Conservation (phyloP, 1,139 yeast genomes). For the Hyphopichia fennica region DNA sequence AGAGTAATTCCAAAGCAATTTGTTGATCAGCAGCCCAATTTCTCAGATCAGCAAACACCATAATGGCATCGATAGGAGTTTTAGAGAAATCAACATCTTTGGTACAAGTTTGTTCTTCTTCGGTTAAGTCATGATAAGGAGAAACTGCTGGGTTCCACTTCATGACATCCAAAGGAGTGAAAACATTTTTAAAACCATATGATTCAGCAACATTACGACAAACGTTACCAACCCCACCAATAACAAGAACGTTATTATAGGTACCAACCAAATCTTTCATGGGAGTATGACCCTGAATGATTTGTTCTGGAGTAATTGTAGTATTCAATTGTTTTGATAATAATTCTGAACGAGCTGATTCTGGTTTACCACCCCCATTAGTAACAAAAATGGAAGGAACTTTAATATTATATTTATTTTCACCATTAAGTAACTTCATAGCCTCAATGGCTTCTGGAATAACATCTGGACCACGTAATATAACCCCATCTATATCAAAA, state of each 20-base stretch:
- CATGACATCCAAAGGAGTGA: conserved; percentile 75
- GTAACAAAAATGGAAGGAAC: conserved; percentile 88
- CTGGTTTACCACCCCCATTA: conserved; percentile 87
- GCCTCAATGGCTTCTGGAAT: conserved; percentile 78
- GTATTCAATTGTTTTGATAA: conserved; percentile 59
- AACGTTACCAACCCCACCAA: conserved; percentile 84
- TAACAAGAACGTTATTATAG: conserved; percentile 72
- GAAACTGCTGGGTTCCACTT: conserved; percentile 85
- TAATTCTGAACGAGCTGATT: conserved; percentile 67
- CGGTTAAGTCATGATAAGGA: conserved; percentile 74
- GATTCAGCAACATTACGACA: conserved; percentile 76
- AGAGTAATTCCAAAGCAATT: conserved; percentile 72
- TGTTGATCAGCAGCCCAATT: conserved; percentile 93
- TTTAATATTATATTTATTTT: conserved; percentile 72
- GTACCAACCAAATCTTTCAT: conserved; percentile 73
- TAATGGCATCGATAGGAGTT: conserved; percentile 63
- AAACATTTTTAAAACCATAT: conserved; percentile 75
- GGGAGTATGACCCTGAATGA: conserved; percentile 88
- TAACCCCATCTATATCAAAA: conserved; percentile 84
- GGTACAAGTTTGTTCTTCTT: conserved; percentile 60
- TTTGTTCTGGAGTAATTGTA: conserved; percentile 68
- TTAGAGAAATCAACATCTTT: conserved; percentile 66
- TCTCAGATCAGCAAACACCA: conserved; percentile 80
- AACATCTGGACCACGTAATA: conserved; percentile 76
- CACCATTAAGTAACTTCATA: conserved; percentile 67